Evolutionary conservation across 2,329 filamentous ascomycete genomes (phyloP).

Genomic region (Zymoseptoria tritici): DNA sequence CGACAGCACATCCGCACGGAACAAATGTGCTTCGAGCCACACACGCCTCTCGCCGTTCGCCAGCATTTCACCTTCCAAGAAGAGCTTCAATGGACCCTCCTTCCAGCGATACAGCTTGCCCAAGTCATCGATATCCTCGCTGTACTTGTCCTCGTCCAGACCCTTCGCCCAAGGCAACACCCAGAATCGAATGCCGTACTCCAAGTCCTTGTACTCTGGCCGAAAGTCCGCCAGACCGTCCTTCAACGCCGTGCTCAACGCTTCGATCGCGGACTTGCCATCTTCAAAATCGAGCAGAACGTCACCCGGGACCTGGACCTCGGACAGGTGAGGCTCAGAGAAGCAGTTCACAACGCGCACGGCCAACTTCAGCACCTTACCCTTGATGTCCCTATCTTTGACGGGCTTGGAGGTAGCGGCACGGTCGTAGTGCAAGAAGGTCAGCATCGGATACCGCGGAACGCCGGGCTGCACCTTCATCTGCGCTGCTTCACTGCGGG

Average conservation of each 20-base stretch:
- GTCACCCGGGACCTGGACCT: background rate
- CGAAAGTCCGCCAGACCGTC: background rate
- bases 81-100: background rate
- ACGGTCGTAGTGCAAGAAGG: background rate
- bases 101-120: background rate
- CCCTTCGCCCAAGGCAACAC: background rate
- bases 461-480: background rate
- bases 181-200: background rate
- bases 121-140: background rate
- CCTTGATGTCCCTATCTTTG: background rate
- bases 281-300: background rate
- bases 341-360: background rate
- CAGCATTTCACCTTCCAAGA: background rate
- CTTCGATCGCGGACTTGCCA: background rate
- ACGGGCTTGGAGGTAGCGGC: background rate
- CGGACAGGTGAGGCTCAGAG: background rate
- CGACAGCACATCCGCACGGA: background rate
- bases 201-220: background rate
- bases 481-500: background rate
- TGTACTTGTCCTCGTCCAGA: background rate
- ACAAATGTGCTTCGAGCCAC: background rate
- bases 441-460: background rate
- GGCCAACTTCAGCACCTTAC: background rate
- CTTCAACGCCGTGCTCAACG: background rate
- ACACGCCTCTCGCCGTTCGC: background rate